Percentiles rank a stretch among this genome's conserved stretches.
Evolutionary conservation across 2,329 filamentous ascomycete genomes (phyloP).

Genomic region (Verticillium tricorpus): DNA sequence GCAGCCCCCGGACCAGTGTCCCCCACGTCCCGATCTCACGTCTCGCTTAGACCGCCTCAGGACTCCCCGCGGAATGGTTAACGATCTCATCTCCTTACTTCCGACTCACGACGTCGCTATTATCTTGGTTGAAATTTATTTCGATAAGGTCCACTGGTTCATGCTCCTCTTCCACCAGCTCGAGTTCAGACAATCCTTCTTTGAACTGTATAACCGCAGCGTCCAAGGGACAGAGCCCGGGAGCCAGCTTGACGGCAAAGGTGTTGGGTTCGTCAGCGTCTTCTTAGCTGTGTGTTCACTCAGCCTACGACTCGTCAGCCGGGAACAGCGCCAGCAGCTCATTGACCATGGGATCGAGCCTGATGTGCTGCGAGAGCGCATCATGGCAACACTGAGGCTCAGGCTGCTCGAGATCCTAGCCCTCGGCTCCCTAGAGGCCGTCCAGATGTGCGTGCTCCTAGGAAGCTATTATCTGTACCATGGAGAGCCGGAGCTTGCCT

Average conservation of each 20-base stretch:
- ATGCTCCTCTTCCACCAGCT: conserved; percentile 30
- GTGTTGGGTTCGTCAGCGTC: neutral
- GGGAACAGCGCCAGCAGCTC: neutral
- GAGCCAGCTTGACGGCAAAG: neutral
- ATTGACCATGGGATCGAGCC: neutral
- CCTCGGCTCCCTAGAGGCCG: conserved; percentile 21
- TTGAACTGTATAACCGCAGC: conserved; percentile 6
- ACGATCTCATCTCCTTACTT: neutral
- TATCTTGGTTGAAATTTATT: conserved; percentile 28
- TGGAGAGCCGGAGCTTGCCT: conserved; percentile 28
- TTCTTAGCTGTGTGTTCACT: neutral
- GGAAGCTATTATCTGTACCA: conserved; percentile 32
- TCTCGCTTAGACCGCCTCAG: conserved; percentile 14
- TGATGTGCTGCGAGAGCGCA: neutral
- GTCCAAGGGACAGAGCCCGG: too few relatives aligned
- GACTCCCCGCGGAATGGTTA: conserved; percentile 6
- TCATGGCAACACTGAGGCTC: conserved; percentile 1
- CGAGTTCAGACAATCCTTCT: conserved; percentile 18
- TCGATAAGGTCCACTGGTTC: conserved; percentile 34
- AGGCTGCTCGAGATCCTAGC: conserved; percentile 2
- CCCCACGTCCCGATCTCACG: conserved; percentile 12
- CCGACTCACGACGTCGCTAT: conserved; percentile 13
- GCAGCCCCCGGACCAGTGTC: conserved; percentile 8
- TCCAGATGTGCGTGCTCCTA: conserved; percentile 28
- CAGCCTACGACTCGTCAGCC: neutral